These are phyloP conservation scores for Penstemon newberryi DNA, from an alignment of 257 asterid genomes.

Conservation along the genomic window DNA sequence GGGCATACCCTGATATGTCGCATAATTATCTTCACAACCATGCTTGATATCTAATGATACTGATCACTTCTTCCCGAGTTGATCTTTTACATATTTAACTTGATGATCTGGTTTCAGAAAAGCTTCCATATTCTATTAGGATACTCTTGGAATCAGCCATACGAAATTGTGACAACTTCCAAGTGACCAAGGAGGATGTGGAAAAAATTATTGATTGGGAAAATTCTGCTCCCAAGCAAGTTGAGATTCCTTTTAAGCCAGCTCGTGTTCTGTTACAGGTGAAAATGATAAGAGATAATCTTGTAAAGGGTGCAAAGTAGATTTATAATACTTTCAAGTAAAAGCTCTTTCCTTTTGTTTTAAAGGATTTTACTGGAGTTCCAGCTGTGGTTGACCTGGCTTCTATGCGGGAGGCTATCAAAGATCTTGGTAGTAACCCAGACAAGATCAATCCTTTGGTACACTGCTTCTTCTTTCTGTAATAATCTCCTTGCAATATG, in stretches of 20 bases:
- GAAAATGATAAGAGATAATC: conserved; percentile 24
- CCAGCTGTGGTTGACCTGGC: conserved; percentile 97
- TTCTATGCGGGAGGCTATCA: conserved; percentile 91
- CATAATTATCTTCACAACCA: not conserved
- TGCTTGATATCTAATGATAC: conserved; percentile 8
- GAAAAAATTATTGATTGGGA: conserved; percentile 87
- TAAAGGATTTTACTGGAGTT: conserved; percentile 95
- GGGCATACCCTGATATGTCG: not conserved
- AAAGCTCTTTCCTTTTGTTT: not conserved
- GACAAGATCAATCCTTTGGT: conserved; percentile 91
- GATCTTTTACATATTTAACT: not conserved
- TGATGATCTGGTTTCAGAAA: conserved; percentile 46
- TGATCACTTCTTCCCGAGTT: not conserved
- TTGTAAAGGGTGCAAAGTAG: not conserved
- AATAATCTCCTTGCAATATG: conserved; percentile 6
- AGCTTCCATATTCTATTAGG: conserved; percentile 73
- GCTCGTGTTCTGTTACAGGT: conserved; percentile 96
- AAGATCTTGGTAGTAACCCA: conserved; percentile 71
- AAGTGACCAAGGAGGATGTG: conserved; percentile 78
- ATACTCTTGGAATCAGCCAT: conserved; percentile 83
- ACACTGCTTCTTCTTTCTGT: conserved; percentile 21
- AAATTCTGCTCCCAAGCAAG: conserved; percentile 77
- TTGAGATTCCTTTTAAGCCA: conserved; percentile 89
- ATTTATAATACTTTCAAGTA: conserved; percentile 12
- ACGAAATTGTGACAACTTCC: conserved; percentile 87